Evolutionary conservation across 441 rosid genomes (phyloP).

Genomic region (Breynia disticha): DNA sequence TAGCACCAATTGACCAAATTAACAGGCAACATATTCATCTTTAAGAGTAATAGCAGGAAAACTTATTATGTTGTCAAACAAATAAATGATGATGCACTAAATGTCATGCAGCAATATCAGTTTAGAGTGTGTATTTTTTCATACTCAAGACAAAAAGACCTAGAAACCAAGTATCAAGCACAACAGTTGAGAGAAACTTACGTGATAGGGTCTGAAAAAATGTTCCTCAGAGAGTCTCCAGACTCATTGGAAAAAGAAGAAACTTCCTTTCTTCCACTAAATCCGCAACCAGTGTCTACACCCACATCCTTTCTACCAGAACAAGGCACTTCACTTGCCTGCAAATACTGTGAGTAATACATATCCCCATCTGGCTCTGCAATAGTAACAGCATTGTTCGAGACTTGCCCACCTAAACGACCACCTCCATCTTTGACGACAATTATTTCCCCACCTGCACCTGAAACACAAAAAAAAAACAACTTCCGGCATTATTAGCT

Average conservation of each 20-base stretch:
- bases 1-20: too few relatives aligned
- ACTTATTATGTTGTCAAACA: too few relatives aligned
- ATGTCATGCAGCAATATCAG: too few relatives aligned
- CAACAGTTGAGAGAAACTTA: slow-evolving; percentile 25
- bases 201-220: slow-evolving; percentile 75
- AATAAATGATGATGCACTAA: too few relatives aligned
- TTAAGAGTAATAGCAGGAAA: too few relatives aligned
- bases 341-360: slow-evolving; percentile 50
- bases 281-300: slow-evolving; percentile 48
- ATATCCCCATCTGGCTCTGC: slow-evolving; percentile 54
- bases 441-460: slow-evolving; percentile 28
- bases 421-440: slow-evolving; percentile 37
- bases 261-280: slow-evolving; percentile 67
- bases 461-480: slow-evolving; percentile 11
- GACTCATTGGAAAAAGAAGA: slow-evolving; percentile 37
- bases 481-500: background rate
- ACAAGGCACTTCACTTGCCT: slow-evolving; percentile 35
- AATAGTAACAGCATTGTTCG: slow-evolving; percentile 32
- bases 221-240: slow-evolving; percentile 60
- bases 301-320: slow-evolving; percentile 37
- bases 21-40: too few relatives aligned
- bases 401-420: slow-evolving; percentile 25
- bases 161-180: too few relatives aligned
- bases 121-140: too few relatives aligned
- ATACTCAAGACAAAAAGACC: too few relatives aligned